phyloP scores from a whole-genome alignment of 225 moss, liverwort and hornwort genomes.

The Neckera pumila region DNA sequence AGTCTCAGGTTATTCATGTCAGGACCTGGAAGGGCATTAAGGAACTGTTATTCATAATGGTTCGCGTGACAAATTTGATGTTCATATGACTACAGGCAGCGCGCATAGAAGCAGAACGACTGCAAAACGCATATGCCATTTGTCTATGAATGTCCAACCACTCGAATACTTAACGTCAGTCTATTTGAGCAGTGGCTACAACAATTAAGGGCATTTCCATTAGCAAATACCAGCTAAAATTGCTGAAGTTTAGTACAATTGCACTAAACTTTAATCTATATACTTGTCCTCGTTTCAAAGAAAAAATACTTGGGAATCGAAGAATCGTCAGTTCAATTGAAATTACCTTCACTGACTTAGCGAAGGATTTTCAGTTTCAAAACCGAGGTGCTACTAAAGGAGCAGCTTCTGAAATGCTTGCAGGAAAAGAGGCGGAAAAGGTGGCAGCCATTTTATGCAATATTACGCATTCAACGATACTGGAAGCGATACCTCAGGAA shows the following conservation, averaged over 20 bases:
- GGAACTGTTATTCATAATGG: background rate
- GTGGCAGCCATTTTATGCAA: conserved; percentile 35
- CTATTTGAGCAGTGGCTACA: background rate
- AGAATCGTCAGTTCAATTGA: background rate
- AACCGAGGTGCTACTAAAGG: background rate
- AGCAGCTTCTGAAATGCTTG: background rate
- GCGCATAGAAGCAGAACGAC: background rate
- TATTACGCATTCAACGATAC: conserved; percentile 30
- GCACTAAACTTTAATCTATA: background rate
- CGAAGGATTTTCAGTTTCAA: background rate
- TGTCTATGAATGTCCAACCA: conserved; percentile 10
- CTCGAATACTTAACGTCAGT: background rate
- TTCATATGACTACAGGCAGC: background rate
- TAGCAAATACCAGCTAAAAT: background rate
- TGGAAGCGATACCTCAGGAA: conserved; percentile 19
- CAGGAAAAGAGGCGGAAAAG: conserved; percentile 26
- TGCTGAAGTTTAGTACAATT: background rate
- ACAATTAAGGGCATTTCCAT: background rate
- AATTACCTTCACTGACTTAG: background rate
- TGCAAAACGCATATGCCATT: conserved; percentile 5
- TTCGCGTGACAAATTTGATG: background rate
- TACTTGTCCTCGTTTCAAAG: background rate
- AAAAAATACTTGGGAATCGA: background rate
- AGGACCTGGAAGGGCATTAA: background rate
- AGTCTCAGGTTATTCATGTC: background rate